A percentile compares a stretch with the other conserved stretches of the same genome.
These are phyloP conservation scores for Coemansia sp. DNA, from an alignment of 192 early-diverging fungal species.

Conservation along the genomic window DNA sequence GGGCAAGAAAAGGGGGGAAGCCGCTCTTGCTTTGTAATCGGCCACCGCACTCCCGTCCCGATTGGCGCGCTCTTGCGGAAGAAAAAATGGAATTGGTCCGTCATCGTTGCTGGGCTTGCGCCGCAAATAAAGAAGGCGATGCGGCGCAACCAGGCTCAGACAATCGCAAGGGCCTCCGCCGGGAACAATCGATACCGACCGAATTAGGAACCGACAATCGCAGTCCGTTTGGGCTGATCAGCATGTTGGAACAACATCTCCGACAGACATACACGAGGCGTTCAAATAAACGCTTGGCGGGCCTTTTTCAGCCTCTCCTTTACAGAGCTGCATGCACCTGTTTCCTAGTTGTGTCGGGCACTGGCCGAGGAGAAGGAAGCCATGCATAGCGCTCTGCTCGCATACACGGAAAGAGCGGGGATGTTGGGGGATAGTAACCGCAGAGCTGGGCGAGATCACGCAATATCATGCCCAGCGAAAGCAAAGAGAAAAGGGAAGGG, in stretches of 20 bases:
- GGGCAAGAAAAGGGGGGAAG: neutral
- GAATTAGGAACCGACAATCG: constrained; percentile 5
- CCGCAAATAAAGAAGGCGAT: no score
- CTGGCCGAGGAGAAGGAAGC: neutral
- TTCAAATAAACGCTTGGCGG: neutral
- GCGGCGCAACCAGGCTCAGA: constrained; percentile 3
- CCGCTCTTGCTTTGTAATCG: constrained; percentile 5
- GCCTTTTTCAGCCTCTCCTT: constrained; percentile 6
- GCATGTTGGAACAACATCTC: constrained; percentile 9
- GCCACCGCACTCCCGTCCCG: neutral
- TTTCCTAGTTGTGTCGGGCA: neutral
- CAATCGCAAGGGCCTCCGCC: neutral
- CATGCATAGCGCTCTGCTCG: no score
- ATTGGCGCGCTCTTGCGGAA: neutral
- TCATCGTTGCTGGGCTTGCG: no score
- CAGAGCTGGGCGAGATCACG: no score
- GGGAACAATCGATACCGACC: neutral
- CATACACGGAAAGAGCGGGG: no score
- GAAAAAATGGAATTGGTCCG: neutral
- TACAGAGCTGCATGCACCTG: neutral
- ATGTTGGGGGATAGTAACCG: no score
- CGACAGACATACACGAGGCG: neutral
- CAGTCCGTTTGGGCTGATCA: neutral
- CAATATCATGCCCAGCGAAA: no score
- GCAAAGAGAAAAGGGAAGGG: no score